These are phyloP conservation scores for Bimuria novae-zelandiae DNA, from an alignment of 2,329 filamentous ascomycete genomes.

Conservation along the genomic window DNA sequence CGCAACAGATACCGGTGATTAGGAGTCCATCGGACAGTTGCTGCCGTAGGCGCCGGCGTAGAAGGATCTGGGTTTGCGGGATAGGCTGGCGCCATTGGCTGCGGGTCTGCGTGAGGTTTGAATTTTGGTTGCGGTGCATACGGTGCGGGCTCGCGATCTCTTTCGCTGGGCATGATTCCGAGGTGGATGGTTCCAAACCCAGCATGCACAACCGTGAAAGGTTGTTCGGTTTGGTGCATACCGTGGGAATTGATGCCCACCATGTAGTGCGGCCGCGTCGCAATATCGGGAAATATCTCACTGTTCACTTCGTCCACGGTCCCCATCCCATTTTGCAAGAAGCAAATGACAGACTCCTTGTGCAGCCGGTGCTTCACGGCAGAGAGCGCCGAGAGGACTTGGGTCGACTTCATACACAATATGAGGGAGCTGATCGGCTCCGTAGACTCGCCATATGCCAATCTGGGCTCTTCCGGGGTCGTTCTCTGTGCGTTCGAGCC, in stretches of 20 bases:
- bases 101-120: neutral
- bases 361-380: constrained; percentile 70
- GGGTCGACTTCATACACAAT: constrained; percentile 74
- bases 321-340: constrained; percentile 83
- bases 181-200: constrained; percentile 64
- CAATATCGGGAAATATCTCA: constrained; percentile 69
- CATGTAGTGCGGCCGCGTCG: constrained; percentile 73
- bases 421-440: constrained; percentile 74
- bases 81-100: constrained; percentile 12
- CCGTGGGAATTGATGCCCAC: constrained; percentile 69
- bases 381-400: constrained; percentile 69
- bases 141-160: constrained; percentile 32
- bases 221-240: constrained; percentile 50
- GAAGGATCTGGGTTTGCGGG: constrained; percentile 21
- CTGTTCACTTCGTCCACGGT: constrained; percentile 77
- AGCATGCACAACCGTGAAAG: constrained; percentile 61
- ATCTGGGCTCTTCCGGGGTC: constrained; percentile 3
- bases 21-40: constrained; percentile 42
- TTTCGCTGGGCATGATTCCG: constrained; percentile 54
- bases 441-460: constrained; percentile 33
- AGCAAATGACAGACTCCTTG: constrained; percentile 70
- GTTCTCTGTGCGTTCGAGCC: constrained; percentile 9
- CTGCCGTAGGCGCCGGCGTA: constrained; percentile 17
- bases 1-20: constrained; percentile 65
- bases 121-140: constrained; percentile 27